Conservation (phyloP, 1,284 basidiomycete species). For the Irpex lacteus region DNA sequence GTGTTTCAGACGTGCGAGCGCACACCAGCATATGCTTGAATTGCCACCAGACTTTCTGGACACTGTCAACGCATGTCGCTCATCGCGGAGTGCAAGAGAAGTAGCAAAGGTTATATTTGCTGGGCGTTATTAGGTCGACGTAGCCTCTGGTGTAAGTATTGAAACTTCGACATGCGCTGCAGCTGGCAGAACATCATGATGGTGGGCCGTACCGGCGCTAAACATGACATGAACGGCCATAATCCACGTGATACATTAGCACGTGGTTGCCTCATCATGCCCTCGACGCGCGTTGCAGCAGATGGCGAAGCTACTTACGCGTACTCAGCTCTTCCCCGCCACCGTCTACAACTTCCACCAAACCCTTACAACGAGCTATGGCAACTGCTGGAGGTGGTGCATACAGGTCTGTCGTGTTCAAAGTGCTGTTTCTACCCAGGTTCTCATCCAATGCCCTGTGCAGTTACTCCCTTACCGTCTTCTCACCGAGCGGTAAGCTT, state of each 20-base stretch:
- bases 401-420: slow-evolving; percentile 55
- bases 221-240: not conserved
- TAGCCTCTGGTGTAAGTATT: no score
- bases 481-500: slow-evolving; percentile 97
- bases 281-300: slow-evolving; percentile 16
- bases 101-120: no score
- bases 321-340: slow-evolving; percentile 16
- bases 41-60: no score
- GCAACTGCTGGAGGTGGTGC: slow-evolving; percentile 75
- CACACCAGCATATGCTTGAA: no score
- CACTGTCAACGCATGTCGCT: no score
- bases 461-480: slow-evolving; percentile 98
- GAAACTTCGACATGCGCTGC: not conserved
- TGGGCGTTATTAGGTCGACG: no score
- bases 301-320: slow-evolving; percentile 23
- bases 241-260: slow-evolving; percentile 6
- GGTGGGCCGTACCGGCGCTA: not conserved
- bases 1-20: no score
- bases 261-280: slow-evolving; percentile 3
- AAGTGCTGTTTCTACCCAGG: not conserved
- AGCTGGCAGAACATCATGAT: not conserved
- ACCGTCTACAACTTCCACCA: slow-evolving; percentile 5
- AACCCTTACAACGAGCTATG: slow-evolving; percentile 38
- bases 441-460: slow-evolving; percentile 1
- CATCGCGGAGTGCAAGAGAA: no score